A percentile compares a stretch with the other conserved stretches of the same genome.
Conservation (phyloP, 2,329 filamentous ascomycete species). For the Trichophyton rubrum region DNA sequence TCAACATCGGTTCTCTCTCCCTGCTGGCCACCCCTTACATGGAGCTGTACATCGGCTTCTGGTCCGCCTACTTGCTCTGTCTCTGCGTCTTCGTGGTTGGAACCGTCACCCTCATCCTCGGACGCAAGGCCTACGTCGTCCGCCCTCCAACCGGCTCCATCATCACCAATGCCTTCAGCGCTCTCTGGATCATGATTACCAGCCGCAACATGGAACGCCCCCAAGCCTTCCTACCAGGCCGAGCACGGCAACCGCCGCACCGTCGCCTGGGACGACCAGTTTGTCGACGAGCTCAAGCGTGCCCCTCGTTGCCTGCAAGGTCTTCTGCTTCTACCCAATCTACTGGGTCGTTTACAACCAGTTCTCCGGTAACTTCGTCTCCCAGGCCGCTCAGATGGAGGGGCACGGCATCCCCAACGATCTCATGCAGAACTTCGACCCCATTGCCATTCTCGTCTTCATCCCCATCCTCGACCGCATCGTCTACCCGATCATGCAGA, state of each 20-base stretch:
- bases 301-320: conserved; percentile 53
- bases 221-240: conserved; percentile 54
- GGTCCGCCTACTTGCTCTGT: conserved; percentile 51
- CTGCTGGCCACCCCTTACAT: conserved; percentile 55
- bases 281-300: conserved; percentile 60
- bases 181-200: conserved; percentile 43
- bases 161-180: conserved; percentile 53
- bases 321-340: conserved; percentile 58
- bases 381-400: conserved; percentile 50
- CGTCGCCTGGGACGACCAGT: conserved; percentile 54
- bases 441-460: conserved; percentile 62
- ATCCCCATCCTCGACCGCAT: conserved; percentile 58
- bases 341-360: conserved; percentile 60
- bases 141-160: conserved; percentile 49
- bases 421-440: conserved; percentile 62
- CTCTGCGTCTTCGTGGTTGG: conserved; percentile 53
- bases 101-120: conserved; percentile 41
- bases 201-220: conserved; percentile 48
- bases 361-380: conserved; percentile 54
- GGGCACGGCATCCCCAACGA: conserved; percentile 65
- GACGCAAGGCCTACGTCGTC: conserved; percentile 35
- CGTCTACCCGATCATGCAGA: conserved; percentile 57
- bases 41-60: conserved; percentile 55
- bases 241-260: conserved; percentile 35
- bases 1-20: conserved; percentile 60